phyloP scores from a whole-genome alignment of 106 monocot species.

The Amphibolis antarctica region DNA sequence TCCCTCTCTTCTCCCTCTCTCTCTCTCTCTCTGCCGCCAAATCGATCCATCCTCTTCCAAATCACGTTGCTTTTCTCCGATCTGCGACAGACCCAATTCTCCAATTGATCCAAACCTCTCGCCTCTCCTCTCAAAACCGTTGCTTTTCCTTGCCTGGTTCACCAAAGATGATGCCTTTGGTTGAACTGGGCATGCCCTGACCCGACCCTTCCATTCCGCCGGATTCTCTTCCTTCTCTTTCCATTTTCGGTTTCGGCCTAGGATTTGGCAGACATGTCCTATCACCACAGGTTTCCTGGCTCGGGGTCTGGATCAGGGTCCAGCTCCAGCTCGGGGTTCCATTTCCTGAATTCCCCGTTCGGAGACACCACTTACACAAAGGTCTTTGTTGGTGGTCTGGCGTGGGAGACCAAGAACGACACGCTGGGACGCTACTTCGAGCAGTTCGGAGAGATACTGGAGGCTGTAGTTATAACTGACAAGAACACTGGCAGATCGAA shows the following conservation, averaged over 20 bases:
- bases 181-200: not conserved
- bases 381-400: slow-evolving; percentile 36
- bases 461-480: slow-evolving; percentile 36
- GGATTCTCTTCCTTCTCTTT: not conserved
- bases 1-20: not conserved
- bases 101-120: not conserved
- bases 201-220: not conserved
- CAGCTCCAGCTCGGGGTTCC: slow-evolving; percentile 1
- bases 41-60: not conserved
- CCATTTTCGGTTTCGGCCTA: not conserved
- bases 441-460: slow-evolving; percentile 36
- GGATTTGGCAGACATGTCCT: slow-evolving; percentile 1
- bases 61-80: not conserved
- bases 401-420: slow-evolving; percentile 40
- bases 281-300: not conserved
- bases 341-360: slow-evolving; percentile 15
- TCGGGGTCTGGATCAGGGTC: slow-evolving; percentile 2
- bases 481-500: slow-evolving; percentile 38
- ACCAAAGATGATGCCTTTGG: not conserved
- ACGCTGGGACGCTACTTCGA: slow-evolving; percentile 18
- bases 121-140: not conserved
- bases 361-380: slow-evolving; percentile 33
- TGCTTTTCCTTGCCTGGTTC: not conserved
- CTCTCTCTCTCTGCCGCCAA: too few relatives aligned
- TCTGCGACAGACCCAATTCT: not conserved